phyloP scores from a whole-genome alignment of 768 basidiomycete species.

The Russula dissimulans region DNA sequence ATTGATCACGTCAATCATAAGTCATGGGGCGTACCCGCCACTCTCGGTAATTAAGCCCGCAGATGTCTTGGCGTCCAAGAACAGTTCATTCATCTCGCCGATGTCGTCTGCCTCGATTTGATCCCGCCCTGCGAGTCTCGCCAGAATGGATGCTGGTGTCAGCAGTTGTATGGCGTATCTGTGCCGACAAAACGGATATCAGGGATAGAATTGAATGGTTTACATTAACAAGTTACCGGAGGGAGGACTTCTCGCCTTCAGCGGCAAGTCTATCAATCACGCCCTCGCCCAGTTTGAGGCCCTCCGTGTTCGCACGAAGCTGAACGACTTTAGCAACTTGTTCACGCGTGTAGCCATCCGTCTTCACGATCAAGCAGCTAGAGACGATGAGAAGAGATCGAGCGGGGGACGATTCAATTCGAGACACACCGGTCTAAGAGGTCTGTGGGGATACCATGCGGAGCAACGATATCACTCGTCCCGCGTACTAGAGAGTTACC shows the following conservation, averaged over 20 bases:
- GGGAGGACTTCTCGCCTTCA: constrained; percentile 73
- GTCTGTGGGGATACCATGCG: constrained; percentile 92
- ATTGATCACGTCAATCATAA: background rate
- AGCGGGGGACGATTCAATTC: background rate
- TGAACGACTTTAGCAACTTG: constrained; percentile 84
- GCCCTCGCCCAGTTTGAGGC: constrained; percentile 61
- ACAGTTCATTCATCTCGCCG: constrained; percentile 87
- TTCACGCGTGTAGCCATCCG: constrained; percentile 69
- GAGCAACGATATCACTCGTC: constrained; percentile 81
- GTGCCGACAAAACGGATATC: constrained; percentile 6
- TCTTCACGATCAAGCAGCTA: constrained; percentile 93
- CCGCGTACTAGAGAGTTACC: constrained; percentile 90
- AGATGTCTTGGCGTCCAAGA: constrained; percentile 84
- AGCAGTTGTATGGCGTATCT: constrained; percentile 90
- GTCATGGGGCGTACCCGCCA: constrained; percentile 2
- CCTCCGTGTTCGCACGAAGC: constrained; percentile 79
- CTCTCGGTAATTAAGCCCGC: constrained; percentile 20
- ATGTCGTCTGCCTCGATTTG: constrained; percentile 87
- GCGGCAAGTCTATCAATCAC: constrained; percentile 74
- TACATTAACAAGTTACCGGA: constrained; percentile 43
- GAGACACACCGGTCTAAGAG: constrained; percentile 72
- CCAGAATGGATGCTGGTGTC: constrained; percentile 84
- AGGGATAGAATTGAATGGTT: background rate
- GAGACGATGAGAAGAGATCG: background rate
- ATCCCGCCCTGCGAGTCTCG: constrained; percentile 61